Evolutionary conservation across 2,329 filamentous ascomycete genomes (phyloP), one percentile per base, ranked within the genome.

Genomic region (Fusarium palustre): DNA sequence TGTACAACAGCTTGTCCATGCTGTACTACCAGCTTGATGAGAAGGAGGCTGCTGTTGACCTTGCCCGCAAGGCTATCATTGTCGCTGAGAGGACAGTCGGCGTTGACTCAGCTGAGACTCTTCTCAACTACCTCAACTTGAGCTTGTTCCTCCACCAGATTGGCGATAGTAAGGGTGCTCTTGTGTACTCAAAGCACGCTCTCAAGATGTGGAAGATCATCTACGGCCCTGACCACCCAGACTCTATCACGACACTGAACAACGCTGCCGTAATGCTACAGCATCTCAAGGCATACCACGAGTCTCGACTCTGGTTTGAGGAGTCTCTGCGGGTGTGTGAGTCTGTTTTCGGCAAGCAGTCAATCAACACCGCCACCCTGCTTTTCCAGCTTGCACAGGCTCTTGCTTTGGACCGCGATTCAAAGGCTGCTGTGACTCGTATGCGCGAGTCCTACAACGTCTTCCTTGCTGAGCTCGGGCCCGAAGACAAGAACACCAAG

Each of bases 261-360:
- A 99, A 99, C 76, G 95, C 93, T 22, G 96, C 96, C 10, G 96
- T 99, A 64, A 99, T 99, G 96, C 89, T 99, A 61, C 96, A 99
- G 81, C 91, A 94, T 58, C 87, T 97, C 74, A 97, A 98, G 85
- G 90, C 92, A 65, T 99, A 97, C 83, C 91, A 95, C 74, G 93
- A 97, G 81, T 98, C 95, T 46, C 91, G 96, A 53, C 86, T 95
- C 67, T 99, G 96, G 96, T 99, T 99, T 77, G 96, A 98, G 81
- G 91, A 93, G 69, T 97, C 94, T 12, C 88, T 98, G 53, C 87
- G 88, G 43, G 91, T 98, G 66, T 97, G 94, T 79, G 94, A 97
- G 81, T 88, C 91, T 46, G 90, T 97, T 7, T 97, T 95, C 70
- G 96, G 96, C 76, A 91, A 92, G 79, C 88, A 93, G 73, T 97